phyloP scores from a whole-genome alignment of 345 rosid genomes.

The Bruguiera parviflora region DNA sequence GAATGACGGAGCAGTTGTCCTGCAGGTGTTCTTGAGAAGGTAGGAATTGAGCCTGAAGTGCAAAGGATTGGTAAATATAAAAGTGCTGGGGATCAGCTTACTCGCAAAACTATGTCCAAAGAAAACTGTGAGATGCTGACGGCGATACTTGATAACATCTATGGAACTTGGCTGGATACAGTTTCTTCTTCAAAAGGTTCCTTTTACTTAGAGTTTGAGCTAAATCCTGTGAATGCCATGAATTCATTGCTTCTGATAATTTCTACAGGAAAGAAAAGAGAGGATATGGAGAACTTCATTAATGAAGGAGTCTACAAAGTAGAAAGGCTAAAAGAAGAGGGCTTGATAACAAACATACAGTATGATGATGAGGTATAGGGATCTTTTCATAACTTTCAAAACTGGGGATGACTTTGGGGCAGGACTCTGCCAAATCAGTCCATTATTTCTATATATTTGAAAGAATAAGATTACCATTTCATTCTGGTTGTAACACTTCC shows the following conservation, averaged over 20 bases:
- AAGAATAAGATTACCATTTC: too few species aligned
- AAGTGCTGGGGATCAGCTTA: slow-evolving; percentile 93
- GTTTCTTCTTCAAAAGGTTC: slow-evolving; percentile 78
- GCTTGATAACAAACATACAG: slow-evolving; percentile 65
- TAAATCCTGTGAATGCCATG: slow-evolving; percentile 16
- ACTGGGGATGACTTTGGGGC: not conserved
- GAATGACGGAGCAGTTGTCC: not conserved
- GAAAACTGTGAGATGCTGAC: slow-evolving; percentile 96
- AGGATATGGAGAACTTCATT: slow-evolving; percentile 76
- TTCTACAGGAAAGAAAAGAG: slow-evolving; percentile 69
- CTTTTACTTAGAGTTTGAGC: slow-evolving; percentile 20
- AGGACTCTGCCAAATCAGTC: slow-evolving; percentile 3
- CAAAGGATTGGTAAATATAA: slow-evolving; percentile 93
- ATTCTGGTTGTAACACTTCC: too few species aligned
- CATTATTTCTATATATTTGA: too few species aligned
- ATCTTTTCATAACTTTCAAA: not conserved
- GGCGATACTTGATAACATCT: slow-evolving; percentile 81
- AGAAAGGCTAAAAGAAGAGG: slow-evolving; percentile 83
- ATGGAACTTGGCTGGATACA: slow-evolving; percentile 83
- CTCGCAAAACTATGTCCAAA: slow-evolving; percentile 74
- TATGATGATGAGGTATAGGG: slow-evolving; percentile 90
- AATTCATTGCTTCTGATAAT: slow-evolving; percentile 27
- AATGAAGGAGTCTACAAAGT: slow-evolving; percentile 84
- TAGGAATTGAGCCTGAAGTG: slow-evolving; percentile 86
- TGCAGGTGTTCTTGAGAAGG: slow-evolving; percentile 82